phyloP scores from a whole-genome alignment of 2,329 filamentous ascomycete species.

The Bertia moriformis region DNA sequence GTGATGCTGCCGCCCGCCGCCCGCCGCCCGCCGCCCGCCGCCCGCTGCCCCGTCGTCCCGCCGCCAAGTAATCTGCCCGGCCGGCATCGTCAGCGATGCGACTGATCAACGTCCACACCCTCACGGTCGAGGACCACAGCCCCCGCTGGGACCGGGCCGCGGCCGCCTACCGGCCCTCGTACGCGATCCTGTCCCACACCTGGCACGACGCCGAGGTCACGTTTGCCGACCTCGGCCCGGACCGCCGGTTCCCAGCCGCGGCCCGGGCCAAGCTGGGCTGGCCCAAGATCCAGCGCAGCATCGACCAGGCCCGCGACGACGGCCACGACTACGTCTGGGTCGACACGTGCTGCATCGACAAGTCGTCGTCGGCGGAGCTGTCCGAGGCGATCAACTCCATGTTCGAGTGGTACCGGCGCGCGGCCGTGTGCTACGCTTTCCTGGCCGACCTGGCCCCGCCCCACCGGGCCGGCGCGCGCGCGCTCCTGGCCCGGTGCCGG shows the following conservation, averaged over 20 bases:
- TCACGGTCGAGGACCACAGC: neutral
- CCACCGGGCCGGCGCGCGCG: neutral
- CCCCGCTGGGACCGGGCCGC: neutral
- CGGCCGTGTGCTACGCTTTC: neutral
- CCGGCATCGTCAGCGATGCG: neutral
- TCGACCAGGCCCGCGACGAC: neutral
- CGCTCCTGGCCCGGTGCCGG: neutral
- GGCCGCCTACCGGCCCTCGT: neutral
- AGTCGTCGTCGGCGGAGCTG: neutral
- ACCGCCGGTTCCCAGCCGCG: neutral
- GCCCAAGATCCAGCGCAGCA: neutral
- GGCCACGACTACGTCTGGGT: neutral
- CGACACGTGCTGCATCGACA: conserved; percentile 1
- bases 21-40: too few species aligned
- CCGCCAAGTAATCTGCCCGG: neutral
- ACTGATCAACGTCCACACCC: neutral
- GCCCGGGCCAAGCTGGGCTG: neutral
- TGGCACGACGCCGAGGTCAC: neutral
- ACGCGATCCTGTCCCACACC: neutral
- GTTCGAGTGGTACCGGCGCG: neutral
- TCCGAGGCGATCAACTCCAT: neutral
- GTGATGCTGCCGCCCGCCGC: too few species aligned
- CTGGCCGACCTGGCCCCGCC: neutral
- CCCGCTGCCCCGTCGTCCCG: too few species aligned
- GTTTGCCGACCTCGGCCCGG: neutral